Conservation (phyloP, 2,329 filamentous ascomycete genomes). For the Epichloe amarillans region DNA sequence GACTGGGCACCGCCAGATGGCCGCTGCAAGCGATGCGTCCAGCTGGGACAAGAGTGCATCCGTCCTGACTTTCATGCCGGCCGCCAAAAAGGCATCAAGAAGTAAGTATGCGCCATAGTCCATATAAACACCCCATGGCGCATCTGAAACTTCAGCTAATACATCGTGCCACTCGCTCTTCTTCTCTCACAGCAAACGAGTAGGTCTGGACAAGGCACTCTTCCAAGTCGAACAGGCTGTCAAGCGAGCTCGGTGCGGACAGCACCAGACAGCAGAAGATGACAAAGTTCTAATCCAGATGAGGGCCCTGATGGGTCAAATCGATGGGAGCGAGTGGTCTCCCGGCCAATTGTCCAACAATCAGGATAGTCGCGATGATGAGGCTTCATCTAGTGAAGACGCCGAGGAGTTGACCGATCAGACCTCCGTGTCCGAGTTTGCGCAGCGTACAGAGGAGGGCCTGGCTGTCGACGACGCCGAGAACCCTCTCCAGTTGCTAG, state of each 20-base stretch:
- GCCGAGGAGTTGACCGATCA: constrained; percentile 17
- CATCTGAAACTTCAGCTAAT: background rate
- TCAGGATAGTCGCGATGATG: constrained; percentile 18
- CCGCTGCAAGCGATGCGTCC: constrained; percentile 48
- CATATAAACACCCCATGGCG: too few species aligned
- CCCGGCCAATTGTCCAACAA: constrained; percentile 2
- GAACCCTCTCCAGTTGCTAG: constrained; percentile 60
- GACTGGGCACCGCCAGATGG: constrained; percentile 38
- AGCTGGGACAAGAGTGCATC: constrained; percentile 46
- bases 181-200: constrained; percentile 46
- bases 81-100: constrained; percentile 64
- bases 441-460: constrained; percentile 29
- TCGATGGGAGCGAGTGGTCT: constrained; percentile 9
- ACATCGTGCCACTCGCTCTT: background rate
- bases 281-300: constrained; percentile 31
- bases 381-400: constrained; percentile 18
- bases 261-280: constrained; percentile 28
- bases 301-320: constrained; percentile 24
- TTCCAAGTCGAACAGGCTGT: constrained; percentile 61
- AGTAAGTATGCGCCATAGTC: constrained; percentile 47
- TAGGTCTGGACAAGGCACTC: constrained; percentile 60
- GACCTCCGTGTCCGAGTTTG: constrained; percentile 14
- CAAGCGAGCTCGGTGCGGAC: constrained; percentile 36
- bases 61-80: constrained; percentile 62
- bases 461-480: constrained; percentile 59